Conservation (phyloP, 148 eudicot genomes). For the Dysphania ambrosioides region DNA sequence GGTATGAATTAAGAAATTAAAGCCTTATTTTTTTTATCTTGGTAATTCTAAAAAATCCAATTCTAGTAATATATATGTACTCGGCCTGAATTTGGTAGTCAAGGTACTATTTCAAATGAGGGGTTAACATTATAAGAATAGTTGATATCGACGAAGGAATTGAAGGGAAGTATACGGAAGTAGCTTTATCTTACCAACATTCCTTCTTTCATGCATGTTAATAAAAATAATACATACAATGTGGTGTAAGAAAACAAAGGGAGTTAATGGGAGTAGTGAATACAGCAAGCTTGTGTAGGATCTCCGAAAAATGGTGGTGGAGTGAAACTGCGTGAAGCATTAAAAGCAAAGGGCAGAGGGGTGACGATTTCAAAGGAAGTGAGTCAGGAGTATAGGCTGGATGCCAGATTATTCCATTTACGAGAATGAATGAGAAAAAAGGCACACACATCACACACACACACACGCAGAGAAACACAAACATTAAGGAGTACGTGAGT, state of each 20-base stretch:
- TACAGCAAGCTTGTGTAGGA: no score
- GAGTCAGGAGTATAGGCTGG: background rate
- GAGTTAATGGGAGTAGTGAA: no score
- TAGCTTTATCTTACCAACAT: conserved; percentile 14
- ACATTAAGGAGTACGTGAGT: no score
- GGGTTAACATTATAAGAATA: no score
- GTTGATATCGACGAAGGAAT: background rate
- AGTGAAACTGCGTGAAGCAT: conserved; percentile 14
- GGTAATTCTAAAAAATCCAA: no score
- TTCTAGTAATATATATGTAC: no score
- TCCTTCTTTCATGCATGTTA: conserved; percentile 13
- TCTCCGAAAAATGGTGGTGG: conserved; percentile 9
- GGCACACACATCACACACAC: no score
- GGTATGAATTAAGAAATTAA: no score
- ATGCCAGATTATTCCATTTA: conserved; percentile 25
- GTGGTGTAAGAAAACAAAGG: no score
- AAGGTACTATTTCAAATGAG: no score
- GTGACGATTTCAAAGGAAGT: conserved; percentile 18
- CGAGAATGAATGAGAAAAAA: conserved; percentile 30
- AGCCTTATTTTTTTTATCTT: no score
- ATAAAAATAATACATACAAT: background rate
- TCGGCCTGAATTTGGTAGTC: background rate
- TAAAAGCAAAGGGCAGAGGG: conserved; percentile 27
- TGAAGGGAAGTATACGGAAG: background rate
- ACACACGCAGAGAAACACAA: no score